Base-by-base conservation (phyloP, 768 basidiomycete species). In the Polyporus arcularius region DNA sequence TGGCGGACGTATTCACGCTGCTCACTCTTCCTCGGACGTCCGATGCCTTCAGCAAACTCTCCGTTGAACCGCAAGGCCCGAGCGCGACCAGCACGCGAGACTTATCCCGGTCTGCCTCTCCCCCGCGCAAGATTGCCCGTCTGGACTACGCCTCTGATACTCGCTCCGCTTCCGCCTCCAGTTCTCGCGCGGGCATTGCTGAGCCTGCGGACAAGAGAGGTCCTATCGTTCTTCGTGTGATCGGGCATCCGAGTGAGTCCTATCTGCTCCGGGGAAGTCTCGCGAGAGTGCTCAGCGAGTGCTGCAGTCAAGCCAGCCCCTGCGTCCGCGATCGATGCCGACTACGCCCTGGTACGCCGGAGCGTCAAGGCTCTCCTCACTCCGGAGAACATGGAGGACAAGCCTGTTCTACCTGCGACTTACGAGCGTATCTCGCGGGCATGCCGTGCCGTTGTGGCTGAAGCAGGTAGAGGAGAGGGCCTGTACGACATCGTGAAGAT, bases 81-180 rank as follows among this genome's bases (percentile, higher is more conserved):
- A 60, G 47, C 48, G 48, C 51, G 78, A 57, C 6, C 35, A 35
- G 35, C 35, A 35, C 35, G 11, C 35, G 65, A 79, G 56, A 41
- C 60, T 32, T 54, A 58, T 59, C 62, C 59, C 80, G 79, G 74
- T 80, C 78, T 69, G 82, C 77, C 71, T 83, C 83, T 74, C 84
- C 81, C 76, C 82, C 83, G 64, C 82, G 80, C 74, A 91, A 92
- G 79, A 83, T 83, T 59, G 80, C 86, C 62, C 86, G 88, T 63
- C 76, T 88, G 74, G 82, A 81, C 63, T 75, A 76, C 67, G 86
- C 88, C 78, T 84, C 82, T 74, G 88, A 90, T 76, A 81, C 53
- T 46, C 53, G 26, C 42, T 16, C 86, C 67, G 82, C 82, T 65
- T 84, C 86, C 72, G 83, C 86, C 66, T 85, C 80, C 73, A 84